phyloP scores from a whole-genome alignment of 108 stramenopile species.

The Aurantiochytrium sp. region DNA sequence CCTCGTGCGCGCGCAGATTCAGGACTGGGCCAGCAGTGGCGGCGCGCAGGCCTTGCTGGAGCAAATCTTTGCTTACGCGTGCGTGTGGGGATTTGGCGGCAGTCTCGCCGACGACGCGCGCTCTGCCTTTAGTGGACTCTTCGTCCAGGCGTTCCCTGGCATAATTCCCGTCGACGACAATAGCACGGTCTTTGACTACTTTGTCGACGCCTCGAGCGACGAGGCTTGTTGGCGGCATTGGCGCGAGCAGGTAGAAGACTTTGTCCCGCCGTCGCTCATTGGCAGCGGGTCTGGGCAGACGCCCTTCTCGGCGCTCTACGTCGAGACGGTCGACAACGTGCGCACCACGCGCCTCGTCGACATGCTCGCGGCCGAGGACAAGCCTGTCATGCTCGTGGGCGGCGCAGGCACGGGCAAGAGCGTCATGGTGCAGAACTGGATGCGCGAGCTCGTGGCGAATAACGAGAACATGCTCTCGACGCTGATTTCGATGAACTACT shows the following conservation, averaged over 20 bases:
- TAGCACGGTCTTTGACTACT: constrained; percentile 72
- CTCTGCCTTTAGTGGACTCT: constrained; percentile 61
- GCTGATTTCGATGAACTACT: constrained; percentile 79
- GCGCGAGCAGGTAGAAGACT: constrained; percentile 60
- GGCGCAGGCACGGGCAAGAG: constrained; percentile 85
- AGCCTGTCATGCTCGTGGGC: constrained; percentile 78
- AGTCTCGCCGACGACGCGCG: constrained; percentile 75
- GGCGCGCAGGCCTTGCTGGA: constrained; percentile 62
- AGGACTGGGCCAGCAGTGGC: constrained; percentile 32
- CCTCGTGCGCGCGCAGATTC: constrained; percentile 67
- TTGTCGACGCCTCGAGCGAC: constrained; percentile 55
- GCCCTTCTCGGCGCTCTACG: constrained; percentile 72
- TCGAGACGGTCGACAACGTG: constrained; percentile 76
- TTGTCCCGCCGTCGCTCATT: constrained; percentile 64
- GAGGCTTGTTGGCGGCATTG: constrained; percentile 52
- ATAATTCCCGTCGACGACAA: constrained; percentile 33
- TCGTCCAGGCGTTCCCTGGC: neutral
- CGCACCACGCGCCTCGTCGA: constrained; percentile 71
- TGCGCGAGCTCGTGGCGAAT: constrained; percentile 51
- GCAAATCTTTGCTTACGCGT: constrained; percentile 67
- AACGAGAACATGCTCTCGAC: constrained; percentile 70
- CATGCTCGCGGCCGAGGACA: constrained; percentile 64
- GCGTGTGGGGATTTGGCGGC: constrained; percentile 87
- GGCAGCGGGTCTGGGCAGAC: constrained; percentile 69
- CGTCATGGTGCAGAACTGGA: constrained; percentile 71